phyloP scores from a whole-genome alignment of 2,329 filamentous ascomycete genomes.

The Microthyrium microscopicum region DNA sequence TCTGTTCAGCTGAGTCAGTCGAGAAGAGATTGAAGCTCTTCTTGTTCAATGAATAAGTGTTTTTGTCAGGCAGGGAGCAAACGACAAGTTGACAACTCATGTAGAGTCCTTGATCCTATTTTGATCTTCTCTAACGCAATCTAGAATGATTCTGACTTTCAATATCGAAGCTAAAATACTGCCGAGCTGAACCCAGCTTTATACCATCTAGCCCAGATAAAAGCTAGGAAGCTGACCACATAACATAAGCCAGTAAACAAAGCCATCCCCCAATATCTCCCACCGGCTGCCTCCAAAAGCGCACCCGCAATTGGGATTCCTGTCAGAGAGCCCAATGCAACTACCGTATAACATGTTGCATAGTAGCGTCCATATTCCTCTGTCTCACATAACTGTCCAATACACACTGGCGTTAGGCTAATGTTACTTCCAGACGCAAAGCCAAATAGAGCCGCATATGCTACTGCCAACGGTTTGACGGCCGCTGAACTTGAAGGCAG shows the following conservation, averaged over 20 bases:
- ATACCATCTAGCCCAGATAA: conserved; percentile 3
- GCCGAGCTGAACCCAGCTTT: conserved; percentile 6
- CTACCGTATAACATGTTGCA: conserved; percentile 48
- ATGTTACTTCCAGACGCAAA: conserved; percentile 71
- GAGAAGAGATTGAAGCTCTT: no score
- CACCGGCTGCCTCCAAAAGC: conserved; percentile 6
- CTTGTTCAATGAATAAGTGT: no score
- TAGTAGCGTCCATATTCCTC: conserved; percentile 48
- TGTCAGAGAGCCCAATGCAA: conserved; percentile 47
- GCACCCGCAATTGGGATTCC: conserved; percentile 50
- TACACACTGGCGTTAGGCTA: conserved; percentile 65
- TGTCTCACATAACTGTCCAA: conserved; percentile 57
- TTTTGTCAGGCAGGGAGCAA: no score
- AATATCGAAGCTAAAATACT: no score
- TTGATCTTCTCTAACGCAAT: no score
- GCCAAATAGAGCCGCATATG: conserved; percentile 64
- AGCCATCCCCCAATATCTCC: conserved; percentile 6
- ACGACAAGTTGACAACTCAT: no score
- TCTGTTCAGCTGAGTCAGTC: no score
- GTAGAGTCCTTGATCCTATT: no score
- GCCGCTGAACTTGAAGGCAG: conserved; percentile 19
- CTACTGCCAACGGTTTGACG: conserved; percentile 23
- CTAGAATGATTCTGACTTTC: no score
- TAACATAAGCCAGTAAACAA: conserved; percentile 7
- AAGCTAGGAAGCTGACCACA: conserved; percentile 1